Evolutionary conservation across 2,329 filamentous ascomycete genomes (phyloP).

Genomic region (Colletotrichum shisoi): DNA sequence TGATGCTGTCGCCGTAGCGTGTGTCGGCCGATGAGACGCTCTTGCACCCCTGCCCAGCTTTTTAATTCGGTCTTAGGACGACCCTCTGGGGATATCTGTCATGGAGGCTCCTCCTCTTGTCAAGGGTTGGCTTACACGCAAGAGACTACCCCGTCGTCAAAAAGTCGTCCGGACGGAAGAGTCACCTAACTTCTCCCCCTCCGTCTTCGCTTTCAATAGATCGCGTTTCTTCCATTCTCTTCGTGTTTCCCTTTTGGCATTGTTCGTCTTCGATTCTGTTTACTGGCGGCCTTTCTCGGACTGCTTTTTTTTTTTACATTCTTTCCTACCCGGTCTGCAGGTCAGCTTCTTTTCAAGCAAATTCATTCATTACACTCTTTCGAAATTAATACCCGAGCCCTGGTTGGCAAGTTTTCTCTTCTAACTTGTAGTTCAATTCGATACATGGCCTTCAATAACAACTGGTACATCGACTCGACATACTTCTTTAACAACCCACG

Average conservation of each 20-base stretch:
- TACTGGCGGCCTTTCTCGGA: slow-evolving; percentile 24
- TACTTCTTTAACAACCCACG: not conserved
- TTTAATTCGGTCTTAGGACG: slow-evolving; percentile 14
- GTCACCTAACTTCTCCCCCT: slow-evolving; percentile 16
- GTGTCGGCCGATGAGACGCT: slow-evolving; percentile 35
- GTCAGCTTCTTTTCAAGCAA: slow-evolving; percentile 27
- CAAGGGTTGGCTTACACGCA: slow-evolving; percentile 31
- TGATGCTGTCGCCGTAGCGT: slow-evolving; percentile 10
- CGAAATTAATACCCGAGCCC: slow-evolving; percentile 30
- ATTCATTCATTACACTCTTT: slow-evolving; percentile 23
- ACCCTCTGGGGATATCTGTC: slow-evolving; percentile 16
- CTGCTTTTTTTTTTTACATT: slow-evolving; percentile 27
- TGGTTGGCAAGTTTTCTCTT: slow-evolving; percentile 25
- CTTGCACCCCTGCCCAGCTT: slow-evolving; percentile 30
- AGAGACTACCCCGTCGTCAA: slow-evolving; percentile 21
- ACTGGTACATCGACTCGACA: not conserved
- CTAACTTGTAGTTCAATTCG: slow-evolving; percentile 20
- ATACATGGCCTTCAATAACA: not conserved
- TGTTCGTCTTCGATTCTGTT: slow-evolving; percentile 33
- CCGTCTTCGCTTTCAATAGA: slow-evolving; percentile 23
- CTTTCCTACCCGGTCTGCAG: slow-evolving; percentile 35
- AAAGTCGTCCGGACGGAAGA: slow-evolving; percentile 16
- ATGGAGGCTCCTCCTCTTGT: slow-evolving; percentile 1
- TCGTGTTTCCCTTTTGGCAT: slow-evolving; percentile 25
- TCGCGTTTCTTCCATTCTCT: slow-evolving; percentile 22